These are phyloP conservation scores for Nicotiana undulata DNA, from an alignment of 257 asterid genomes.

Conservation along the genomic window DNA sequence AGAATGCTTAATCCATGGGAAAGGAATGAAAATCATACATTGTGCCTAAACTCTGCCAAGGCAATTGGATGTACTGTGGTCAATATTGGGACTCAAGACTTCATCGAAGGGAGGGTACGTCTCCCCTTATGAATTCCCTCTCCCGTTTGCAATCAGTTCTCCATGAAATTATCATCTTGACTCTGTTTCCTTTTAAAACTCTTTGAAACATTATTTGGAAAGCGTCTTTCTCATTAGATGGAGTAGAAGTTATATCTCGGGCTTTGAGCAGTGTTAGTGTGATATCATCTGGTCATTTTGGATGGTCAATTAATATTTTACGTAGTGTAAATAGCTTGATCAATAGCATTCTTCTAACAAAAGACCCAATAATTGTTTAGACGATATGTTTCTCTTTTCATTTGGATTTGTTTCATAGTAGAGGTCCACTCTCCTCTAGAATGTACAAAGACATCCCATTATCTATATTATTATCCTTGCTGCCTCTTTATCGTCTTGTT, in stretches of 20 bases:
- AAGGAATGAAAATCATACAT: slow-evolving; percentile 94
- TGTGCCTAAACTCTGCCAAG: slow-evolving; percentile 97
- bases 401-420: not conserved
- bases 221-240: not conserved
- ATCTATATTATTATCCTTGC: not conserved
- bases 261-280: not conserved
- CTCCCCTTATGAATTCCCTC: not conserved
- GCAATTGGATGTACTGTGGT: slow-evolving; percentile 99
- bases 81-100: slow-evolving; percentile 93
- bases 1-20: slow-evolving; percentile 93
- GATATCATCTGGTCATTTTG: not conserved
- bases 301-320: not conserved
- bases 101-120: slow-evolving; percentile 94
- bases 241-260: not conserved
- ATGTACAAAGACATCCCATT: not conserved
- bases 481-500: not conserved
- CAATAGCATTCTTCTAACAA: not conserved
- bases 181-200: not conserved
- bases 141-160: not conserved
- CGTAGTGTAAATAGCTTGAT: not conserved
- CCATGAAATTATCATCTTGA: not conserved
- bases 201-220: not conserved
- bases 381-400: not conserved
- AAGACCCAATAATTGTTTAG: not conserved
- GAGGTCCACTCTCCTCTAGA: not conserved